Evolutionary conservation across 768 basidiomycete species (phyloP), one percentile per base, ranked within the genome.

Genomic region (Leccinum arenicola): DNA sequence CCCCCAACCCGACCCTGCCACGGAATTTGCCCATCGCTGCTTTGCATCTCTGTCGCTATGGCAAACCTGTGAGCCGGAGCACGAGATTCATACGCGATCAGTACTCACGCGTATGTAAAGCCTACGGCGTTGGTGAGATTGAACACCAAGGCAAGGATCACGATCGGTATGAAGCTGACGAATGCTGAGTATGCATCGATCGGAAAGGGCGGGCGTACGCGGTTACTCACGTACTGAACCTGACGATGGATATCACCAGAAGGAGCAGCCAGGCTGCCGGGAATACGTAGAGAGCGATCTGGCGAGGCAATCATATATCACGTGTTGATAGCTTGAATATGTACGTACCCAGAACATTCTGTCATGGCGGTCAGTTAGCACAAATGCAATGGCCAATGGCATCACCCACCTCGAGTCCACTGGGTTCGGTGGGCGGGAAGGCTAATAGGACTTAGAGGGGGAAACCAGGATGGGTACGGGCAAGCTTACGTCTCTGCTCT

Each of bases 71-170:
- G 27, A 69, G 60, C 21, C 15, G 54, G 55, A 27, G 48, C 57
- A 52, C 47, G 49, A 31, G 27, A 23, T 57, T 51, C 45, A 40
- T 60, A 50, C 6, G 36, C 14, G 56, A 64, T 59, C 33, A 19
- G 57, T 21, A 79, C 87, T 68, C 73, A 92, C 92, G 90, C 92
- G 69, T 93, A 98, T 52, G 95, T 97, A 77, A 98, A 98, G 11
- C 96, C 96, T 54, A 98, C 79, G n/a, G 88, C 91, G 64, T 98
- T 98, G 9, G 93, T 94, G 54, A 94, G 69, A 73, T 99, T 98
- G 83, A 99, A 98, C 38, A 98, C 90, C 51, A 98, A 80, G 1
- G 97, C 97, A 36, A 99, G 86, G 43, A 88, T 73, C 55, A 98
- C 95, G 64, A 98, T 98, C 8, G 97, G 97, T 61, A 98, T 79